Evolutionary conservation across 805 yeast genomes (phyloP).

Genomic region (Maudiozyma serrabonitensis): DNA sequence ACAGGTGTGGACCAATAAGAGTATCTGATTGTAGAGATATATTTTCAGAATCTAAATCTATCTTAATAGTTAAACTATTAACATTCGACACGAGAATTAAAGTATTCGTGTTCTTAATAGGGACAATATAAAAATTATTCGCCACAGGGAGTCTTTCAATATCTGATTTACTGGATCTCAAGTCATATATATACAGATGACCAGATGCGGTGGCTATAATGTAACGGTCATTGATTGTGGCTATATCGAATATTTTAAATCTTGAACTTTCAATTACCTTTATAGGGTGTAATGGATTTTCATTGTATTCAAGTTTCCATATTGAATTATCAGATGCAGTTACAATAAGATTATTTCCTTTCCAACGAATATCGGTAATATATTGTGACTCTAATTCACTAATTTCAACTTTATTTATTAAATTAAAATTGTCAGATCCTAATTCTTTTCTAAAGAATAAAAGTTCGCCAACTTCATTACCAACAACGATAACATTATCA

Average conservation of each 20-base stretch:
- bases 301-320: constrained; percentile 2
- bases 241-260: constrained; percentile 16
- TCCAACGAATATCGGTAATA: constrained; percentile 18
- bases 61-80: constrained; percentile 7
- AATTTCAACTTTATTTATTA: background rate
- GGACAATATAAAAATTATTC: constrained; percentile 16
- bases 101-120: constrained; percentile 6
- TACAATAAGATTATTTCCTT: constrained; percentile 7
- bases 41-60: constrained; percentile 9
- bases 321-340: constrained; percentile 20
- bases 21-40: constrained; percentile 11
- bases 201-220: constrained; percentile 13
- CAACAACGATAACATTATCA: constrained; percentile 15
- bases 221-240: constrained; percentile 5
- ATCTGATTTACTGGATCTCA: background rate
- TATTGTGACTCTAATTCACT: constrained; percentile 7
- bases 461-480: constrained; percentile 21
- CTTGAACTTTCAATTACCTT: constrained; percentile 7
- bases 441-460: constrained; percentile 6
- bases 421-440: background rate
- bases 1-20: constrained; percentile 18
- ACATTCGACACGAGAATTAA: constrained; percentile 15
- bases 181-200: constrained; percentile 8
- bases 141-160: constrained; percentile 4
- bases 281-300: background rate